Evolutionary conservation across 2,329 filamentous ascomycete genomes (phyloP).

Genomic region (Chaetomium sp.): DNA sequence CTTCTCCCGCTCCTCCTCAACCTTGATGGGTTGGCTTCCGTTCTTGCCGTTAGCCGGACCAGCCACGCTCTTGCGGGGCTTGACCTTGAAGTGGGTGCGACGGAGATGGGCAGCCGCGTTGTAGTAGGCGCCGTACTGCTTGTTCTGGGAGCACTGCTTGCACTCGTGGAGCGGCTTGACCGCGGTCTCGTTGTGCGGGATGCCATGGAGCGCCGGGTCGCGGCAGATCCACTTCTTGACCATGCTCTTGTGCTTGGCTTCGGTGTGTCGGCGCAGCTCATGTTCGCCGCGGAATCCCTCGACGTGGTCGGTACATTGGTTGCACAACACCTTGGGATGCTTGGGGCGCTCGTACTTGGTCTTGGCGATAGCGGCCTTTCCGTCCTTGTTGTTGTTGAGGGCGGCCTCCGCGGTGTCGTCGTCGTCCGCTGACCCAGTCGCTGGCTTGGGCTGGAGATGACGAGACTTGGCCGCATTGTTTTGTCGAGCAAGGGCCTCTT

Average conservation of each 20-base stretch:
- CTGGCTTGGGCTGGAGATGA: constrained; percentile 41
- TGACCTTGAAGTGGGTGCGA: constrained; percentile 77
- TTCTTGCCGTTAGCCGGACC: constrained; percentile 24
- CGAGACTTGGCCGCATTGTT: constrained; percentile 34
- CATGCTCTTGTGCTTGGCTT: constrained; percentile 53
- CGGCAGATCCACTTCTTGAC: constrained; percentile 55
- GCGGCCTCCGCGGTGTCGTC: constrained; percentile 11
- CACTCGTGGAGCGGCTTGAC: constrained; percentile 67
- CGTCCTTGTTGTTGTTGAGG: constrained; percentile 31
- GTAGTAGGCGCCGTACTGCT: constrained; percentile 86
- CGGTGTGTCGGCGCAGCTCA: constrained; percentile 64
- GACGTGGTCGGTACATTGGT: constrained; percentile 62
- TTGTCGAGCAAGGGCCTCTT: constrained; percentile 42
- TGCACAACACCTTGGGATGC: constrained; percentile 66
- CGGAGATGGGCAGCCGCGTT: constrained; percentile 89
- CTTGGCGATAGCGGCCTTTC: constrained; percentile 39
- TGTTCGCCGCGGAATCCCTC: constrained; percentile 82
- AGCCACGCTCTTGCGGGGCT: constrained; percentile 37
- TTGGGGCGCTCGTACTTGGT: constrained; percentile 54
- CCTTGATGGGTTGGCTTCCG: constrained; percentile 18
- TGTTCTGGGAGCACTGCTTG: constrained; percentile 71
- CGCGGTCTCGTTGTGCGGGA: constrained; percentile 40
- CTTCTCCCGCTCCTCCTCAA: constrained; percentile 38
- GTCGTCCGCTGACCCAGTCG: constrained; percentile 24
- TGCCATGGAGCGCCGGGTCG: constrained; percentile 41